phyloP scores from a whole-genome alignment of 345 rosid species.

The Murraya paniculata region DNA sequence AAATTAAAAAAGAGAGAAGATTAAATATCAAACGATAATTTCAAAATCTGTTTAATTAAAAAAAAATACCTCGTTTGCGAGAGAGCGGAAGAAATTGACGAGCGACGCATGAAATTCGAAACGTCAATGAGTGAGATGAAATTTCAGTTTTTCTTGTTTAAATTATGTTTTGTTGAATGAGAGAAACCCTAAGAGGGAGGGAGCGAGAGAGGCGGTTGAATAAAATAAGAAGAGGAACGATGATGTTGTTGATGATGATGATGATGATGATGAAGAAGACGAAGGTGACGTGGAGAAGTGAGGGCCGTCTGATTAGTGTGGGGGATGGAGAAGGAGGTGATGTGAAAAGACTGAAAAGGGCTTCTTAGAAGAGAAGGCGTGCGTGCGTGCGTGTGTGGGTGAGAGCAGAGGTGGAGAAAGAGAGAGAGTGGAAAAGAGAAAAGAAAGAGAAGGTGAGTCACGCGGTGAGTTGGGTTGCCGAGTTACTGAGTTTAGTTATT shows the following conservation, averaged over 20 bases:
- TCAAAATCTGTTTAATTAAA: not conserved
- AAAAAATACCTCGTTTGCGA: conserved; percentile 33
- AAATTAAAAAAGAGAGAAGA: conserved; percentile 9
- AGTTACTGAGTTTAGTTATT: not conserved
- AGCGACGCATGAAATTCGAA: conserved; percentile 17
- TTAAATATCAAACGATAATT: not conserved
- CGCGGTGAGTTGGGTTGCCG: conserved; percentile 27
- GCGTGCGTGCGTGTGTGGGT: not conserved
- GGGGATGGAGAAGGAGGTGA: conserved; percentile 14
- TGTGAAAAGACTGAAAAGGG: conserved; percentile 72
- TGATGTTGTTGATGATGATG: conserved; percentile 44
- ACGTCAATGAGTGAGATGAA: not conserved
- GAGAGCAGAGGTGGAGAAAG: conserved; percentile 20
- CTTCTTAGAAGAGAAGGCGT: not conserved
- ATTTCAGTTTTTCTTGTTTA: not conserved
- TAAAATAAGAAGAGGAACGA: conserved; percentile 20
- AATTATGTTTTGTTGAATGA: conserved; percentile 20
- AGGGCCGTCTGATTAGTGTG: conserved; percentile 52
- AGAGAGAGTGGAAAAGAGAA: not conserved
- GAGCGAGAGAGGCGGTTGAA: conserved; percentile 17
- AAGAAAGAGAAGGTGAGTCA: conserved; percentile 22
- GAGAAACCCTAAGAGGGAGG: conserved; percentile 55
- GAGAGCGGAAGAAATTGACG: conserved; percentile 14
- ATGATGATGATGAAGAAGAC: conserved; percentile 73
- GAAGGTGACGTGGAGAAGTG: conserved; percentile 72